Percentiles rank a stretch among this genome's conserved stretches.
These are phyloP conservation scores for Penicillium sp. DNA, from an alignment of 2,329 filamentous ascomycete genomes.

Conservation along the genomic window DNA sequence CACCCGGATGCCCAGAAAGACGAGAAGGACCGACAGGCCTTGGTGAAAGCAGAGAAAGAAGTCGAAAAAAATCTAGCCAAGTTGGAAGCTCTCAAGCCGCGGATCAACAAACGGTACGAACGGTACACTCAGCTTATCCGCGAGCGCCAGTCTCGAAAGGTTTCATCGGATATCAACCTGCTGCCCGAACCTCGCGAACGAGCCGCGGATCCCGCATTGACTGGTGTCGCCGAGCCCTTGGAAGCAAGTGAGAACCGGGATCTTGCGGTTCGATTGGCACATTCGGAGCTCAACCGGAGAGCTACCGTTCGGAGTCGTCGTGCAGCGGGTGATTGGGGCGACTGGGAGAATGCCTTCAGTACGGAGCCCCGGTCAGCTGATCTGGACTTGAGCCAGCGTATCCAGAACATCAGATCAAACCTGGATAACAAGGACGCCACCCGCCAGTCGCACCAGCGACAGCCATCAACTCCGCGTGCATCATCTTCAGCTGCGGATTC, in stretches of 20 bases:
- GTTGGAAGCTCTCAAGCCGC: slow-evolving; percentile 78
- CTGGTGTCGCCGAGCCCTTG: slow-evolving; percentile 62
- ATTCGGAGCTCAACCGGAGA: slow-evolving; percentile 70
- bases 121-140: slow-evolving; percentile 62
- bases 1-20: slow-evolving; percentile 74
- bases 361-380: slow-evolving; percentile 39
- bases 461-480: slow-evolving; percentile 21
- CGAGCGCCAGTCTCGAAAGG: slow-evolving; percentile 50
- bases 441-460: slow-evolving; percentile 11
- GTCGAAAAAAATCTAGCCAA: slow-evolving; percentile 68
- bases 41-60: slow-evolving; percentile 62
- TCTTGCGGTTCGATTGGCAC: slow-evolving; percentile 75
- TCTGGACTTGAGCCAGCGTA: slow-evolving; percentile 55
- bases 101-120: slow-evolving; percentile 72
- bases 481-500: slow-evolving; percentile 21
- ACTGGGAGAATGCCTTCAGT: slow-evolving; percentile 54
- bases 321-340: slow-evolving; percentile 57
- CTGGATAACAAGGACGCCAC: slow-evolving; percentile 34
- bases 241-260: slow-evolving; percentile 73
- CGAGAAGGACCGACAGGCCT: slow-evolving; percentile 59
- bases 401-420: slow-evolving; percentile 55
- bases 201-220: slow-evolving; percentile 61
- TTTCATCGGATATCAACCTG: slow-evolving; percentile 24
- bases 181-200: slow-evolving; percentile 23
- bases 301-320: slow-evolving; percentile 63